Conservation (phyloP, 306 rosid species). For the Cucumis cinereus region DNA sequence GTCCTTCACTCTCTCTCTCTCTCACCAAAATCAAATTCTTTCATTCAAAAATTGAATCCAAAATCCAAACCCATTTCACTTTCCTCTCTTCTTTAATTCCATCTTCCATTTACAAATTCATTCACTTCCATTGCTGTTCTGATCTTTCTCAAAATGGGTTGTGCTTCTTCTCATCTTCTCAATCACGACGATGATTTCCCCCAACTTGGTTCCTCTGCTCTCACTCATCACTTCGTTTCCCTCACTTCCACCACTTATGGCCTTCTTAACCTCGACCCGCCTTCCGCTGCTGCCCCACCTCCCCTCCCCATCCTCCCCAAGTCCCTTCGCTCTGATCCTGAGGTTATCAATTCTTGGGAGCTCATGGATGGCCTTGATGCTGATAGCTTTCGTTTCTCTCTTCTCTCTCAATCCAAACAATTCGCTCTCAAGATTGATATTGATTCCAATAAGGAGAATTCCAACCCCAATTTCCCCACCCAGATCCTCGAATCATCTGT, state of each 20-base stretch:
- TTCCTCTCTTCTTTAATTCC: neutral
- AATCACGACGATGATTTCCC: slow-evolving; percentile 62
- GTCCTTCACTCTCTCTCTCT: neutral
- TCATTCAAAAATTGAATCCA: neutral
- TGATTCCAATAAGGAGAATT: slow-evolving; percentile 41
- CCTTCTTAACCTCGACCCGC: slow-evolving; percentile 72
- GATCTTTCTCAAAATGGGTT: slow-evolving; percentile 39
- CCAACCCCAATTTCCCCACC: slow-evolving; percentile 25
- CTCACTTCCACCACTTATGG: slow-evolving; percentile 95
- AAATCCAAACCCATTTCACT: neutral
- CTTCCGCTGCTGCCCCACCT: slow-evolving; percentile 22
- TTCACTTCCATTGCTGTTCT: neutral
- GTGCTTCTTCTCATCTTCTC: slow-evolving; percentile 69
- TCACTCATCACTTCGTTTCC: slow-evolving; percentile 85
- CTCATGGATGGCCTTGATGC: slow-evolving; percentile 89
- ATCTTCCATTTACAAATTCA: neutral
- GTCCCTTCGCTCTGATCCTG: slow-evolving; percentile 30
- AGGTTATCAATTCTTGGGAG: slow-evolving; percentile 89
- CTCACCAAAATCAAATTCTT: neutral
- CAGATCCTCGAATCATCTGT: neutral
- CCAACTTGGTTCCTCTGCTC: slow-evolving; percentile 52
- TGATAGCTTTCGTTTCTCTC: slow-evolving; percentile 67
- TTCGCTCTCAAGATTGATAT: neutral
- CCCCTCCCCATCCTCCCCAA: neutral
- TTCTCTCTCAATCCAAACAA: slow-evolving; percentile 22